A percentile compares a stretch with the other conserved stretches of the same genome.
Evolutionary conservation across 2,329 filamentous ascomycete species (phyloP).

Genomic region (Monilinia fructigena): DNA sequence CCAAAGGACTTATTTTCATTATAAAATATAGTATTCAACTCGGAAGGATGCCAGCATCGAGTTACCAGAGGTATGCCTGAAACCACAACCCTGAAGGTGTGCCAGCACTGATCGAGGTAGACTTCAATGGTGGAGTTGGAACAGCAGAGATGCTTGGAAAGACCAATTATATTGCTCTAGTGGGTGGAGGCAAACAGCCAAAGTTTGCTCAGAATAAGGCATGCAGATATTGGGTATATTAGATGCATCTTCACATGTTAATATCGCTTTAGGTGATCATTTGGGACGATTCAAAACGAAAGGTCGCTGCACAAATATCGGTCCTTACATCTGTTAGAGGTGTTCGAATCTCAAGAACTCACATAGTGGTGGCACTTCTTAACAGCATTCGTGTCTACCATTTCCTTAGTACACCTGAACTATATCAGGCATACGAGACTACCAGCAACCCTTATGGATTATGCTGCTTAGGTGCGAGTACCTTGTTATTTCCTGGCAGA

Average conservation of each 20-base stretch:
- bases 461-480: conserved; percentile 70
- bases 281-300: conserved; percentile 84
- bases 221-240: conserved; percentile 19
- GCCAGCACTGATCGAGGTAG: conserved; percentile 43
- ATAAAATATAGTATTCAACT: conserved; percentile 61
- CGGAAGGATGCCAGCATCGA: conserved; percentile 69
- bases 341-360: conserved; percentile 71
- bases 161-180: conserved; percentile 82
- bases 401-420: conserved; percentile 69
- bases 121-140: conserved; percentile 79
- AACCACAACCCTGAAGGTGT: background rate
- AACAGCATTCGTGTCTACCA: conserved; percentile 80
- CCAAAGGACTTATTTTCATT: conserved; percentile 23
- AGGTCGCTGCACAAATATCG: conserved; percentile 72
- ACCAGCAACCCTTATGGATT: conserved; percentile 80
- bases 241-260: background rate
- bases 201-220: conserved; percentile 88
- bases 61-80: conserved; percentile 53
- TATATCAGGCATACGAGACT: conserved; percentile 77
- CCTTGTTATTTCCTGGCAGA: conserved; percentile 82
- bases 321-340: conserved; percentile 78
- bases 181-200: conserved; percentile 81
- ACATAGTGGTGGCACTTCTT: conserved; percentile 76
- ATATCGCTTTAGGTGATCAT: conserved; percentile 64
- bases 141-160: conserved; percentile 83